Percentiles rank a stretch among this genome's conserved stretches.
Evolutionary conservation across 257 asterid genomes (phyloP).

Genomic region (Jacaranda mimosifolia): DNA sequence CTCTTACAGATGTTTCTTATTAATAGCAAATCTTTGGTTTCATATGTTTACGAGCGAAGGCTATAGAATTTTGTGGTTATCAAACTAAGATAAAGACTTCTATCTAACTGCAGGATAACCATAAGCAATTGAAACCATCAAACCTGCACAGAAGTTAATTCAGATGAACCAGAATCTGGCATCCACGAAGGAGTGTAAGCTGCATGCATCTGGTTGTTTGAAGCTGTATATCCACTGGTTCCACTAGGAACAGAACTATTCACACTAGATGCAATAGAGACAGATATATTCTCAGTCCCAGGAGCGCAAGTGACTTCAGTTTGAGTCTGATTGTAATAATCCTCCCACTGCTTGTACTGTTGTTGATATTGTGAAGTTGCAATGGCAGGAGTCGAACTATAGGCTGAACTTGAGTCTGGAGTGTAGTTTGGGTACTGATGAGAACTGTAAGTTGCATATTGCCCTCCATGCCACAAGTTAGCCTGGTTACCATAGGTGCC

Average conservation of each 20-base stretch:
- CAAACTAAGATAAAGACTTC: slow-evolving; percentile 22
- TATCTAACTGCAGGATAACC: slow-evolving; percentile 26
- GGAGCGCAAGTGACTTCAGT: slow-evolving; percentile 99
- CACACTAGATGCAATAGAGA: slow-evolving; percentile 61
- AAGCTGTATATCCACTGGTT: slow-evolving; percentile 61
- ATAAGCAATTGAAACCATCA: slow-evolving; percentile 47
- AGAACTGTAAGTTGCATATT: slow-evolving; percentile 69
- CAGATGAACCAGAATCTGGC: slow-evolving; percentile 71
- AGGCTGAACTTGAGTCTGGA: slow-evolving; percentile 72
- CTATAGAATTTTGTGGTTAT: neutral
- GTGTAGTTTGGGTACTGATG: slow-evolving; percentile 82
- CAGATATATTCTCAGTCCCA: slow-evolving; percentile 89
- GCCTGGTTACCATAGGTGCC: slow-evolving; percentile 75
- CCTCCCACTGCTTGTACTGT: slow-evolving; percentile 91
- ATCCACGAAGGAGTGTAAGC: slow-evolving; percentile 67
- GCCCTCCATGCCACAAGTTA: slow-evolving; percentile 89
- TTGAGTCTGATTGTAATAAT: slow-evolving; percentile 85
- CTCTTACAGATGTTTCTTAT: slow-evolving; percentile 8
- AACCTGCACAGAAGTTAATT: slow-evolving; percentile 75
- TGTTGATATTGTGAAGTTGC: slow-evolving; percentile 76
- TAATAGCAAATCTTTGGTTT: slow-evolving; percentile 9
- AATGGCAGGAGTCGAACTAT: slow-evolving; percentile 69
- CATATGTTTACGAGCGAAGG: slow-evolving; percentile 10
- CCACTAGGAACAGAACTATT: slow-evolving; percentile 66
- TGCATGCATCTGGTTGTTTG: slow-evolving; percentile 68